Evolutionary conservation across 169 alveolate species (phyloP).

Genomic region (Cryptosporidium meleagridis): DNA sequence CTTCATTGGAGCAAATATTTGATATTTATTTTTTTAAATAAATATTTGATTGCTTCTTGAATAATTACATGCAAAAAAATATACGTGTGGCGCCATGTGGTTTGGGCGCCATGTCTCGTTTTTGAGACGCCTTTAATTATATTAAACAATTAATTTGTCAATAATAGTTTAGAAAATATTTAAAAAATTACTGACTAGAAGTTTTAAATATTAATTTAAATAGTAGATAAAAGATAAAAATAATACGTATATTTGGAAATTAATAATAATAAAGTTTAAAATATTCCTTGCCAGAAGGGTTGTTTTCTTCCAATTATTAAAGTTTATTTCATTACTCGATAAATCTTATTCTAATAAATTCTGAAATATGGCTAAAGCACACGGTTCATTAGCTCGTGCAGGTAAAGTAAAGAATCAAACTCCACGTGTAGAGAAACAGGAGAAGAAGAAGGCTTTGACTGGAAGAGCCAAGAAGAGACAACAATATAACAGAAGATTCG

Average conservation of each 20-base stretch:
- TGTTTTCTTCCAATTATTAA: background rate
- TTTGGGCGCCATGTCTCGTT: slow-evolving; percentile 65
- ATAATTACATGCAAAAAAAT: slow-evolving; percentile 25
- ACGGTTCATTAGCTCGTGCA: slow-evolving; percentile 98
- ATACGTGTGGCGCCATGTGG: background rate
- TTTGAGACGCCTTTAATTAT: slow-evolving; percentile 48
- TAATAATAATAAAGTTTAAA: background rate
- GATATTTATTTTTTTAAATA: too few species aligned
- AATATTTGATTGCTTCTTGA: background rate
- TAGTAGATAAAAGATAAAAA: background rate
- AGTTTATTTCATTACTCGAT: background rate
- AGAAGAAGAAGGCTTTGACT: slow-evolving; percentile 93
- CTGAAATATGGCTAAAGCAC: slow-evolving; percentile 86
- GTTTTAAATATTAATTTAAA: too few species aligned
- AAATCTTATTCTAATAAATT: background rate
- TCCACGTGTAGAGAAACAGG: slow-evolving; percentile 96
- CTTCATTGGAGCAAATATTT: too few species aligned
- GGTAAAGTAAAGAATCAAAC: slow-evolving; percentile 99
- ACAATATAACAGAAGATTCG: slow-evolving; percentile 95
- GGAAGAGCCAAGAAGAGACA: slow-evolving; percentile 99
- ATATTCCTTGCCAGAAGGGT: background rate
- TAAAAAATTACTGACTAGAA: too few species aligned
- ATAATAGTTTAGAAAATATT: too few species aligned
- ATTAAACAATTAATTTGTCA: background rate
- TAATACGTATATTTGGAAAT: too few species aligned